Base-by-base conservation (phyloP, 768 basidiomycete species). In the Leccinum olivaceopallidum region DNA sequence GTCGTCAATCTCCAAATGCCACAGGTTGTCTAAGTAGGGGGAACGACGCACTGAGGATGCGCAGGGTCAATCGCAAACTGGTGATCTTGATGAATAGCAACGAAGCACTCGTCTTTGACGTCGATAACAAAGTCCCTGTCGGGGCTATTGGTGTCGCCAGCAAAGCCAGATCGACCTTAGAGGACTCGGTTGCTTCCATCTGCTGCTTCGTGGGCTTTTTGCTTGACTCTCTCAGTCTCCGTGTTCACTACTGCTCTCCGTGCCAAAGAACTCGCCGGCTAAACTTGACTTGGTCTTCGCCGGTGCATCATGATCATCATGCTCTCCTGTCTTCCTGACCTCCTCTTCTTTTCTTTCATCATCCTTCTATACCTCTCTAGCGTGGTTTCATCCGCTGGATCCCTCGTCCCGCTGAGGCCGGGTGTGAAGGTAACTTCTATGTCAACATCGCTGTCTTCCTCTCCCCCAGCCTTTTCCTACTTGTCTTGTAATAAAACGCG, bases 351-450 rank as follows among this genome's bases (percentile, higher is more conserved):
- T 77, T 98, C 95, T 74, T 83, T 88, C 82, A 90, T 85, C 77
- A 95, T 95, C 64, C 90, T 79, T 73, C 92, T 88, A 74, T 99
- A 99, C 68, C 77, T 86, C 69, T 95, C 93, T 36, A 98, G 75
- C 2, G 94, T 92, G 5, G 90, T 98, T 77, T 96, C 89, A 18
- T 92, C 83, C 55, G 80, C 80, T 16, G 78, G 79, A 22, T 72
- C 78, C 65, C 79, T 82, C 63, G 73, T 71, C 53, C 79, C 83
- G 60, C 80, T 86, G 44, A 98, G 77, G 6, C 88, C 95, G 2
- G 97, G 92, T 16, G 85, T 87, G 73, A 99, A 98, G 0, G 96
- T 98, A 68, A 99, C 90, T 76, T 98, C 89, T 90, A 99, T 91
- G 59, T 95, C 93, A 9, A 87, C 82, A 65, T 88, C 86, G 49